Percentiles rank a stretch among this genome's conserved stretches.
These are phyloP conservation scores for Plasmodium billcollinsi DNA, from an alignment of 169 alveolate species.

Conservation along the genomic window DNA sequence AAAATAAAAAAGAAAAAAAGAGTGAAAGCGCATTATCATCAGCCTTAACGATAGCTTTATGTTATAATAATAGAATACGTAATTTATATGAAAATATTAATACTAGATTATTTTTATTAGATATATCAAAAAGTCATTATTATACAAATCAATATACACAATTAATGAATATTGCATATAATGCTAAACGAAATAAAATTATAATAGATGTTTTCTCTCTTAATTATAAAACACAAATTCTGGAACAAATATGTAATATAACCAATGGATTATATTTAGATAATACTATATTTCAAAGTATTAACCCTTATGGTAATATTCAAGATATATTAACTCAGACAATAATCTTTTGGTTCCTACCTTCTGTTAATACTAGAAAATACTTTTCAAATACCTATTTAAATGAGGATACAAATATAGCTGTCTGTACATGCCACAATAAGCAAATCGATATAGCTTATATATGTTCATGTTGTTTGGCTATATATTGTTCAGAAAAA, in stretches of 20 bases:
- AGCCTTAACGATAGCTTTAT: constrained; percentile 50
- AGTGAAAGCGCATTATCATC: constrained; percentile 65
- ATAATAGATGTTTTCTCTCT: constrained; percentile 73
- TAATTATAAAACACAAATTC: constrained; percentile 40
- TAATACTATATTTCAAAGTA: constrained; percentile 41
- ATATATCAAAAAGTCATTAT: constrained; percentile 42
- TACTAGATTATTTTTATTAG: constrained; percentile 46
- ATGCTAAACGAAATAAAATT: constrained; percentile 66
- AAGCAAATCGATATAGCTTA: constrained; percentile 88
- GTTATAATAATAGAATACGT: constrained; percentile 58
- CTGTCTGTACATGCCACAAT: constrained; percentile 90
- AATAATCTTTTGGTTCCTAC: constrained; percentile 86
- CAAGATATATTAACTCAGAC: constrained; percentile 73
- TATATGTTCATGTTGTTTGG: constrained; percentile 91
- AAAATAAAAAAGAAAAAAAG: constrained; percentile 22
- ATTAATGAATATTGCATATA: constrained; percentile 74
- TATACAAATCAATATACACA: constrained; percentile 75
- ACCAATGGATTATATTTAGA: constrained; percentile 69
- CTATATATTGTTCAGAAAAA: constrained; percentile 82
- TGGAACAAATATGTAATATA: constrained; percentile 76
- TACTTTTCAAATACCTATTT: constrained; percentile 85
- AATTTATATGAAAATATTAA: constrained; percentile 64
- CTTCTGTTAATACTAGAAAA: constrained; percentile 84
- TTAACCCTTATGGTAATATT: constrained; percentile 39
- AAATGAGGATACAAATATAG: constrained; percentile 86